Evolutionary conservation across 768 basidiomycete species (phyloP).

Genomic region (Chalciporus sphaerocephalus): DNA sequence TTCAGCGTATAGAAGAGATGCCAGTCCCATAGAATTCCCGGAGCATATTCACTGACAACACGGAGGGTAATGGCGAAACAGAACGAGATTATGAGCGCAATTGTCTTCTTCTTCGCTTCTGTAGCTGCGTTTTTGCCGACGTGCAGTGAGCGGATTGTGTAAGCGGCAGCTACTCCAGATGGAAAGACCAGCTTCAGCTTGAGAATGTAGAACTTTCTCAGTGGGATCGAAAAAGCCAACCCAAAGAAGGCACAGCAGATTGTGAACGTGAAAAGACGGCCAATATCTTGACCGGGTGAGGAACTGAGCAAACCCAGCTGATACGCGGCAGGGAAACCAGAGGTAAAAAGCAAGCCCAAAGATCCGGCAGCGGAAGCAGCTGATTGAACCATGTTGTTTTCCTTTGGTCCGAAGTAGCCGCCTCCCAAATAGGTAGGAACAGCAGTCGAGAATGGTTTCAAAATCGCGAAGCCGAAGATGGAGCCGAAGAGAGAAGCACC

Average conservation of each 20-base stretch:
- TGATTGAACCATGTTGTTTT: constrained; percentile 37
- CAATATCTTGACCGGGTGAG: constrained; percentile 48
- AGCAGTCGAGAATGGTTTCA: constrained; percentile 51
- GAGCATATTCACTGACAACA: constrained; percentile 53
- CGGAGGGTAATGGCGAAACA: constrained; percentile 46
- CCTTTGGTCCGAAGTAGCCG: constrained; percentile 60
- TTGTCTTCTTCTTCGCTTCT: constrained; percentile 53
- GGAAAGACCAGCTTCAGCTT: constrained; percentile 62
- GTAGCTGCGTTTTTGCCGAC: constrained; percentile 45
- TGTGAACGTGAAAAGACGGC: constrained; percentile 52
- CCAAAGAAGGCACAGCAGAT: constrained; percentile 55
- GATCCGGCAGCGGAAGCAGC: constrained; percentile 46
- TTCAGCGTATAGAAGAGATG: constrained; percentile 60
- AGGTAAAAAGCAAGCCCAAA: constrained; percentile 55
- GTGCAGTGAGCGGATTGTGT: constrained; percentile 59
- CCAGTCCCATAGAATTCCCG: constrained; percentile 61
- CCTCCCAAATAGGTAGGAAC: constrained; percentile 44
- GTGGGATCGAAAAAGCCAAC: constrained; percentile 62
- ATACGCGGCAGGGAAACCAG: constrained; percentile 59
- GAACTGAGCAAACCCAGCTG: constrained; percentile 46
- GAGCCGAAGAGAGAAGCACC: constrained; percentile 56
- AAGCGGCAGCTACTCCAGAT: constrained; percentile 62
- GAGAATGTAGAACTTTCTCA: constrained; percentile 59
- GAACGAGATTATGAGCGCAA: constrained; percentile 47
- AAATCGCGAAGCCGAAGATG: constrained; percentile 43